A percentile compares a stretch with the other conserved stretches of the same genome.
phyloP scores from a whole-genome alignment of 2,329 filamentous ascomycete species.

The Neofusicoccum parvum region DNA sequence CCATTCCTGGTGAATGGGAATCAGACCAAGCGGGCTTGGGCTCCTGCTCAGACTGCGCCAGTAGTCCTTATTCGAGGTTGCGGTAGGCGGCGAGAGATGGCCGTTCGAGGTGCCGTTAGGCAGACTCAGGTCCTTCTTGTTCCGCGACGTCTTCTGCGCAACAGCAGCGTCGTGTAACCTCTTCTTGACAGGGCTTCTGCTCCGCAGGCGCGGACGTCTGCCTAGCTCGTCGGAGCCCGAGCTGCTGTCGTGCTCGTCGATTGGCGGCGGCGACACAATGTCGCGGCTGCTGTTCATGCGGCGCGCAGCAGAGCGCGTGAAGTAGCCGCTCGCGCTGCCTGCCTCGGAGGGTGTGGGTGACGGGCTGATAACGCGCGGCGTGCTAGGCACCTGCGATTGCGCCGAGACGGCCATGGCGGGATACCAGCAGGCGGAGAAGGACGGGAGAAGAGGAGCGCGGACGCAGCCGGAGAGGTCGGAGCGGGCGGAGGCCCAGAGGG shows the following conservation, averaged over 20 bases:
- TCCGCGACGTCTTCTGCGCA: conserved; percentile 21
- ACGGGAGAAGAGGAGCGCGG: conserved; percentile 59
- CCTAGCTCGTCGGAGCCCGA: conserved; percentile 55
- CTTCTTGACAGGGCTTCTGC: conserved; percentile 63
- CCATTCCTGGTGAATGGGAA: conserved; percentile 93
- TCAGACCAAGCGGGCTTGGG: conserved; percentile 88
- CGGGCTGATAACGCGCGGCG: conserved; percentile 86
- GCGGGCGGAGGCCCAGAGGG: conserved; percentile 22
- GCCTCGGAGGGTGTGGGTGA: conserved; percentile 73
- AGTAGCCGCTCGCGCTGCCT: conserved; percentile 56
- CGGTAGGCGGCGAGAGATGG: conserved; percentile 67
- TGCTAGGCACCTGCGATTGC: conserved; percentile 67
- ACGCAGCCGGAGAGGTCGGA: conserved; percentile 32
- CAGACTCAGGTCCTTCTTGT: conserved; percentile 45
- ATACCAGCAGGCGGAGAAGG: conserved; percentile 51
- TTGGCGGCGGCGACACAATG: conserved; percentile 59
- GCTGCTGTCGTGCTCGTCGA: conserved; percentile 61
- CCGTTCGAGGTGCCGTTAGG: conserved; percentile 43
- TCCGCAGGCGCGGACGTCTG: conserved; percentile 67
- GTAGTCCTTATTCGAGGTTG: conserved; percentile 63
- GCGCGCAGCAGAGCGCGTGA: conserved; percentile 73
- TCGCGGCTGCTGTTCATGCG: conserved; percentile 54
- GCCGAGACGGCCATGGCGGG: conserved; percentile 49
- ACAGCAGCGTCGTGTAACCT: conserved; percentile 31
- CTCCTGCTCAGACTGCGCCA: conserved; percentile 90